Percentiles rank a stretch among this genome's conserved stretches.
These are phyloP conservation scores for Verticillium tricorpus DNA, from an alignment of 2,329 filamentous ascomycete species.

Conservation along the genomic window DNA sequence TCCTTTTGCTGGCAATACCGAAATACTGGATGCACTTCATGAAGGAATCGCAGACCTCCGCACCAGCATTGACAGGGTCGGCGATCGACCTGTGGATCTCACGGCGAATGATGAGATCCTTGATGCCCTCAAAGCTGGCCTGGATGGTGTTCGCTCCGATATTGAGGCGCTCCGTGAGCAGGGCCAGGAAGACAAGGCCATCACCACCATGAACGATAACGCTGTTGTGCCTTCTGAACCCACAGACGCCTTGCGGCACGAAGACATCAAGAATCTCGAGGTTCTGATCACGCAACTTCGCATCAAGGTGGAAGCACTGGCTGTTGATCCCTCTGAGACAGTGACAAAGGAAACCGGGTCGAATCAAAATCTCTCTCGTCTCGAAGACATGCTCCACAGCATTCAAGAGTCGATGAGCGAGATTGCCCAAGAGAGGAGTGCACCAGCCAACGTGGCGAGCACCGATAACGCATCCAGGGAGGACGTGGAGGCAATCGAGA, in stretches of 20 bases:
- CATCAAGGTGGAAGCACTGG: conserved; percentile 75
- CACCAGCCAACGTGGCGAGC: conserved; percentile 8
- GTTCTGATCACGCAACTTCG: conserved; percentile 75
- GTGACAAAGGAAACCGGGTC: conserved; percentile 12
- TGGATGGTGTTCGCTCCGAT: conserved; percentile 71
- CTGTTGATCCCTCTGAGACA: conserved; percentile 20
- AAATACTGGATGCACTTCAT: conserved; percentile 84
- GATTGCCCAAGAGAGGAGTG: conserved; percentile 9
- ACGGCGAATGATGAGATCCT: conserved; percentile 86
- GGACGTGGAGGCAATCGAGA: conserved; percentile 87
- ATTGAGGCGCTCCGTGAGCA: conserved; percentile 71
- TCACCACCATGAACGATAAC: conserved; percentile 48
- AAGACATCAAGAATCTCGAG: conserved; percentile 84
- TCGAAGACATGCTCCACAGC: conserved; percentile 41
- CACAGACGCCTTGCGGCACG: conserved; percentile 53
- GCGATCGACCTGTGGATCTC: conserved; percentile 75
- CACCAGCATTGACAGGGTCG: conserved; percentile 69
- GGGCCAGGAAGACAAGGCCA: conserved; percentile 40
- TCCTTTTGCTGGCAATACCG: conserved; percentile 67
- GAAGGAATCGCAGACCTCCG: conserved; percentile 79
- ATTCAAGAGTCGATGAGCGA: conserved; percentile 47
- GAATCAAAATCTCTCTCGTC: conserved; percentile 40
- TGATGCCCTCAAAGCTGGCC: conserved; percentile 77
- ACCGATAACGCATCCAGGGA: conserved; percentile 64
- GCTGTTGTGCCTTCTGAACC: conserved; percentile 46